These are phyloP conservation scores for Macrolepiota dolichaula DNA, from an alignment of 768 basidiomycete genomes.

Conservation along the genomic window DNA sequence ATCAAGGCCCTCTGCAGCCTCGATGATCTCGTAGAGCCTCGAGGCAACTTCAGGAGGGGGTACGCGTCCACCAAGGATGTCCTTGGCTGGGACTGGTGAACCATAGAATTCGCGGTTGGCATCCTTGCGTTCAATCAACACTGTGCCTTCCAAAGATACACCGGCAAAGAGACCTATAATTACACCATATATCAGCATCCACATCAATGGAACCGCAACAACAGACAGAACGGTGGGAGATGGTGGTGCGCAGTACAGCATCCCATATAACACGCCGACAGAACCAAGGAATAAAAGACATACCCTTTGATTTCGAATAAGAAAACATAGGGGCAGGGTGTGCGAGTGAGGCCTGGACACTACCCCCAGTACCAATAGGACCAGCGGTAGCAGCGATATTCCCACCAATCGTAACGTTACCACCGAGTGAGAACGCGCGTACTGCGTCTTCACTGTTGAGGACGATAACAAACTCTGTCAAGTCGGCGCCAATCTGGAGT, in stretches of 20 bases:
- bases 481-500: conserved; percentile 93
- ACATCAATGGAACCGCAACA: background rate
- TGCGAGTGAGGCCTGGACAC: conserved; percentile 80
- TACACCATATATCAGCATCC: conserved; percentile 2
- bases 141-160: conserved; percentile 91
- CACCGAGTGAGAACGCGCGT: conserved; percentile 90
- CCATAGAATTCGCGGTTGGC: conserved; percentile 97
- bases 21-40: conserved; percentile 91
- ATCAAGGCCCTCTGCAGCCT: conserved; percentile 91
- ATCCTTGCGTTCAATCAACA: conserved; percentile 91
- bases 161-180: conserved; percentile 86
- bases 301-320: conserved; percentile 93
- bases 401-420: conserved; percentile 95
- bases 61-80: conserved; percentile 90
- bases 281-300: conserved; percentile 20
- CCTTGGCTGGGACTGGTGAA: conserved; percentile 80
- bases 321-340: conserved; percentile 98
- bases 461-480: conserved; percentile 94
- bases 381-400: conserved; percentile 83
- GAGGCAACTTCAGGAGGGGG: conserved; percentile 98
- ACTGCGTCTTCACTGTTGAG: conserved; percentile 97
- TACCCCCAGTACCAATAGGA: conserved; percentile 92
- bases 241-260: background rate
- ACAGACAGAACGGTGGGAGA: background rate
- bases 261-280: background rate